phyloP scores from a whole-genome alignment of 225 moss, liverwort and hornwort genomes.

The Pseudisothecium myosuroides region DNA sequence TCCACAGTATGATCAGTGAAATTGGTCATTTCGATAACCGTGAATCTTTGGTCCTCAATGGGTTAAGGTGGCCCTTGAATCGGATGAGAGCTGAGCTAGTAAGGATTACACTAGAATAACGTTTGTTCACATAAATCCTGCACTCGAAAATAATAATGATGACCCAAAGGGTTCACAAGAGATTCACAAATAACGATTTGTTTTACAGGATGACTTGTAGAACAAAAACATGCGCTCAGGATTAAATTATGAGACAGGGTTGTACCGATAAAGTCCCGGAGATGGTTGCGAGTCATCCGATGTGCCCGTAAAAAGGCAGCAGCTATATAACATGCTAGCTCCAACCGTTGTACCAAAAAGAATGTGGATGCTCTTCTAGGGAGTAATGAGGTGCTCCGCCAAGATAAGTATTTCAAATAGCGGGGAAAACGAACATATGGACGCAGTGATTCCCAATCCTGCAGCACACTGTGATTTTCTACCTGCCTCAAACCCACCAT shows the following conservation, averaged over 20 bases:
- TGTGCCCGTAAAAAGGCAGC: conserved; percentile 78
- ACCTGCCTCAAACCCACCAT: not conserved
- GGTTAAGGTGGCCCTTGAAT: not conserved
- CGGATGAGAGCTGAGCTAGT: not conserved
- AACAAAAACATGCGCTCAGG: not conserved
- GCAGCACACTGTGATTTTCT: not conserved
- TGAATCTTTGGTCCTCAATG: not conserved
- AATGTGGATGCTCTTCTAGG: conserved; percentile 31
- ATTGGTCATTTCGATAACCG: not conserved
- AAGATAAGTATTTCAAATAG: conserved; percentile 44
- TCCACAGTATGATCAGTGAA: not conserved
- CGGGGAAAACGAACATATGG: conserved; percentile 54
- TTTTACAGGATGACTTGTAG: not conserved
- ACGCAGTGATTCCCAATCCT: conserved; percentile 46
- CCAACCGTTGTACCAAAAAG: conserved; percentile 37
- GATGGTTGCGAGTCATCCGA: conserved; percentile 56
- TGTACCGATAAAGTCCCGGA: conserved; percentile 66
- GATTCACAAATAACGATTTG: not conserved
- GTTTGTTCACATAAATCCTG: not conserved
- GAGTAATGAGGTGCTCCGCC: conserved; percentile 42
- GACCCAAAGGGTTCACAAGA: not conserved
- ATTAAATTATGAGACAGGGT: not conserved
- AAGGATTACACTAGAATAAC: not conserved
- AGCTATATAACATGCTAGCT: conserved; percentile 66
- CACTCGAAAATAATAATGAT: not conserved